These are phyloP conservation scores for Chloranthus sessilifolius DNA, from an alignment of 164 flowering plant species.

Conservation along the genomic window DNA sequence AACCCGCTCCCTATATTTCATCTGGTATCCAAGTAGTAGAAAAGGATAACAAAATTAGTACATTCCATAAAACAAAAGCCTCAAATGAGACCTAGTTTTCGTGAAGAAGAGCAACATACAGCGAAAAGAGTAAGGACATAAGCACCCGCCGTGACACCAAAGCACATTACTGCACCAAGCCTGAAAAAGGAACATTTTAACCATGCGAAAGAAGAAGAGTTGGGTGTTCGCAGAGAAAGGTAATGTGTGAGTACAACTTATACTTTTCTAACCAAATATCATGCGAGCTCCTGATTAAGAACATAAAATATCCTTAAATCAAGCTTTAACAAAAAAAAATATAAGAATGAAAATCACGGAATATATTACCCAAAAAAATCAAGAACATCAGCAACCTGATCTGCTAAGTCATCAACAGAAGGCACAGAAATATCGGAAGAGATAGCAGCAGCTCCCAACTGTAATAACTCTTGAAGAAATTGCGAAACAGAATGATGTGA, in stretches of 20 bases:
- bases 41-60: slow-evolving; percentile 7
- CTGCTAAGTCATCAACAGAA: slow-evolving; percentile 59
- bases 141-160: slow-evolving; percentile 75
- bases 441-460: slow-evolving; percentile 63
- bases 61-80: too few relatives aligned
- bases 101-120: slow-evolving; percentile 28
- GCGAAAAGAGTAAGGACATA: slow-evolving; percentile 62
- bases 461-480: slow-evolving; percentile 40
- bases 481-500: slow-evolving; percentile 14
- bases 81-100: too few relatives aligned
- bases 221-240: too few relatives aligned
- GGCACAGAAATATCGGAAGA: slow-evolving; percentile 40
- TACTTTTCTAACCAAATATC: too few relatives aligned
- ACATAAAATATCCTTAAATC: too few relatives aligned
- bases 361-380: slow-evolving; percentile 66
- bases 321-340: not conserved
- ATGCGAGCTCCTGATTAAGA: too few relatives aligned
- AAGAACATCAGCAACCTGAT: slow-evolving; percentile 64
- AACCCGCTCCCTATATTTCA: slow-evolving; percentile 62
- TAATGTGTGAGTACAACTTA: not conserved
- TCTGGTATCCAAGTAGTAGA: slow-evolving; percentile 24
- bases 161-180: slow-evolving; percentile 62
- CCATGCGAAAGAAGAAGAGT: slow-evolving; percentile 9
- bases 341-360: not conserved
- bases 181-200: slow-evolving; percentile 22